Percentiles rank a stretch among this genome's conserved stretches.
Conservation (phyloP, 345 rosid genomes). For the Geranium brycei region DNA sequence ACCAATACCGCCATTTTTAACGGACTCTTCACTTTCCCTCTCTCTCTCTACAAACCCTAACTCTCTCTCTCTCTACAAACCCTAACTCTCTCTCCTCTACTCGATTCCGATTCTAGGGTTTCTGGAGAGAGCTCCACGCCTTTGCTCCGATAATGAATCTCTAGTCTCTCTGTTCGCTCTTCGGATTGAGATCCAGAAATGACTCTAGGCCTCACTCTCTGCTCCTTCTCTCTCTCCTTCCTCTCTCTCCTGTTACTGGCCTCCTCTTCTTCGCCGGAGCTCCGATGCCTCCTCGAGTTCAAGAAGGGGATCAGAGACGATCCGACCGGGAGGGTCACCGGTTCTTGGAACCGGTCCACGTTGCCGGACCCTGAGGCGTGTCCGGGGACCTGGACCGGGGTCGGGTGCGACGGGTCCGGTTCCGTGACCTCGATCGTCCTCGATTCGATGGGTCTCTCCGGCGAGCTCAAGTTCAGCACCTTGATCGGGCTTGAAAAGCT, state of each 20-base stretch:
- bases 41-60: constrained; percentile 12
- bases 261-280: constrained; percentile 32
- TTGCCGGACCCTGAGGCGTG: constrained; percentile 28
- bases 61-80: constrained; percentile 9
- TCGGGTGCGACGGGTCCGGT: constrained; percentile 43
- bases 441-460: constrained; percentile 47
- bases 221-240: constrained; percentile 10
- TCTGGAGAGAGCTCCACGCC: background rate
- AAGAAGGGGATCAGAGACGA: constrained; percentile 64
- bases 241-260: constrained; percentile 11
- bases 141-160: constrained; percentile 18
- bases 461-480: constrained; percentile 69
- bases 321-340: constrained; percentile 21
- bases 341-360: constrained; percentile 32
- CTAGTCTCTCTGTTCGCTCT: background rate
- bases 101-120: constrained; percentile 8
- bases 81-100: constrained; percentile 9
- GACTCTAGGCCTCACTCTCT: constrained; percentile 19
- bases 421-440: constrained; percentile 42
- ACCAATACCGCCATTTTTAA: constrained; percentile 28
- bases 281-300: constrained; percentile 68
- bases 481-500: constrained; percentile 41
- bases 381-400: constrained; percentile 55
- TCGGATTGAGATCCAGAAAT: constrained; percentile 16
- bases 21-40: constrained; percentile 7